Conservation (phyloP, 805 yeast genomes). For the Nakazawaea populi region DNA sequence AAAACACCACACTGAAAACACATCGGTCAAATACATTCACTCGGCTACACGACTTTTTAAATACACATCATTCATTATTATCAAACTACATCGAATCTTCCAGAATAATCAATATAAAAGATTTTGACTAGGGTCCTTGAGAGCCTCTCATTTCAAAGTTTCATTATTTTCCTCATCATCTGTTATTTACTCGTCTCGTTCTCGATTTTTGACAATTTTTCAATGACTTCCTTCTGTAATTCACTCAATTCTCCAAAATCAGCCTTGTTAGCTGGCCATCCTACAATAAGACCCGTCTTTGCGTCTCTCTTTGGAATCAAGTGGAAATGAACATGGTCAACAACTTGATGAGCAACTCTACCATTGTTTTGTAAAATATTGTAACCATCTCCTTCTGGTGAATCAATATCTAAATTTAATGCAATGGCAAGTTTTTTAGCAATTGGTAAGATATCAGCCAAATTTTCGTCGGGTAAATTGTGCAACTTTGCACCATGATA, state of each 20-base stretch:
- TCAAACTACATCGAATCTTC: neutral
- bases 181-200: too few relatives aligned
- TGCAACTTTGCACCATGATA: constrained; percentile 91
- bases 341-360: constrained; percentile 89
- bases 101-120: neutral
- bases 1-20: too few relatives aligned
- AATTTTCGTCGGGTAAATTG: constrained; percentile 85
- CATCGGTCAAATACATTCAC: neutral
- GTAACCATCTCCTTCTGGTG: constrained; percentile 69
- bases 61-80: neutral
- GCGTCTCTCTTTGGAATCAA: constrained; percentile 82
- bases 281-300: constrained; percentile 74
- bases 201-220: constrained; percentile 24
- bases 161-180: too few relatives aligned
- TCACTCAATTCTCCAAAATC: constrained; percentile 68
- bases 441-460: constrained; percentile 81
- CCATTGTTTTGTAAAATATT: constrained; percentile 93
- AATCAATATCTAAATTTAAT: constrained; percentile 56
- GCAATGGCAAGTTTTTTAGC: constrained; percentile 81
- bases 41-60: neutral
- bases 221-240: constrained; percentile 54
- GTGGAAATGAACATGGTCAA: constrained; percentile 95
- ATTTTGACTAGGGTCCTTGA: too few relatives aligned
- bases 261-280: constrained; percentile 90
- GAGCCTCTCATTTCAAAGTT: too few relatives aligned